Base-by-base conservation (phyloP, 2,329 filamentous ascomycete species). In the Verticillium longisporum region DNA sequence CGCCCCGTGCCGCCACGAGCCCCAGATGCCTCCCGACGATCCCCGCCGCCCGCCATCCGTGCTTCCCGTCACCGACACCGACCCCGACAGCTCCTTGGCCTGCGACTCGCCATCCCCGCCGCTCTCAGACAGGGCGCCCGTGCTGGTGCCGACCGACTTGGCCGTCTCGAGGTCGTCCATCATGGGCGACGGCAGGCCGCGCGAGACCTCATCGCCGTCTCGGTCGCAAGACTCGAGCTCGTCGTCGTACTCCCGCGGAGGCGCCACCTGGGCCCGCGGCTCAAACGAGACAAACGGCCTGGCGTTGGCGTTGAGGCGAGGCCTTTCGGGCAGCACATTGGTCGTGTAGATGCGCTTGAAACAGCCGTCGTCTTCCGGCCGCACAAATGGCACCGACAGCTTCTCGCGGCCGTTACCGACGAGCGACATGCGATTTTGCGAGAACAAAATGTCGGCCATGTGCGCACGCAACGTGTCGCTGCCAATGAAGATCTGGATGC, bases 361-460 rank as follows among this genome's bases (percentile, higher is more conserved):
- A 0, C 86, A 77, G 3, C 79, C 81, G 61, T 97, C 92, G 68
- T 96, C 89, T 73, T 98, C 95, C 0, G 95, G 95, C 33, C 95
- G 87, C 50, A 97, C 92, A 66, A 99, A 89, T 2, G 95, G 95
- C 37, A 99, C 88, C 15, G 91, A 92, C 13, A 98, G 80, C 69
- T 94, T 95, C 72, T 90, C 92, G 55, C 89, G 85, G 62, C 96
- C 91, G 70, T 92, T 90, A 67, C 96, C 91, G 67, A 92, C 93
- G 33, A 98, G 80, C 0, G 90, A 89, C 79, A 99, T 86, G 65
- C 89, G 89, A 70, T 97, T 97, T 66, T 93, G 91, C 0, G 95
- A 98, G 68, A 99, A 91, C 26, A 98, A 77, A 11, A 99, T 83
- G 72, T 98, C 95, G 31, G 92, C 94, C 66, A 90, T 96, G 70